Evolutionary conservation across 2,329 filamentous ascomycete genomes (phyloP).

Genomic region (Fusarium keratoplasticum): DNA sequence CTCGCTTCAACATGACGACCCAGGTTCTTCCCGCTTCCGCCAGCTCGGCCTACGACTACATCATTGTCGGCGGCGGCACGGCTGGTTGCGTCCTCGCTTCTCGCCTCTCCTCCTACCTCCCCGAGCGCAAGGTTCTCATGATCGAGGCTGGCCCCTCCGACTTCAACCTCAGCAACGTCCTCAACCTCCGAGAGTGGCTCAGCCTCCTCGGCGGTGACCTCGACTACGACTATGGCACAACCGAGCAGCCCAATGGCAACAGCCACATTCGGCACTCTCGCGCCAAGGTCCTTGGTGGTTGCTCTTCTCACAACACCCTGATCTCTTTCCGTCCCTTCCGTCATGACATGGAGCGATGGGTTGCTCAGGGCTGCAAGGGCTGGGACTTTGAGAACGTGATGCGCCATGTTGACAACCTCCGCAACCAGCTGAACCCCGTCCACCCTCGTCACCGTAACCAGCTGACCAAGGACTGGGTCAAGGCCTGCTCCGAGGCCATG

Average conservation of each 20-base stretch:
- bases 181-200: conserved; percentile 90
- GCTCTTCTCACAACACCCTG: conserved; percentile 93
- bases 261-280: conserved; percentile 92
- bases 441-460: conserved; percentile 89
- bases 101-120: conserved; percentile 84
- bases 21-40: conserved; percentile 73
- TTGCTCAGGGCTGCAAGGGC: conserved; percentile 81
- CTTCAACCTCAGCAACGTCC: conserved; percentile 86
- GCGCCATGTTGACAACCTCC: conserved; percentile 82
- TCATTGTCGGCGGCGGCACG: conserved; percentile 87
- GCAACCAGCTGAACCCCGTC: conserved; percentile 91
- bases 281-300: conserved; percentile 91
- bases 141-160: conserved; percentile 93
- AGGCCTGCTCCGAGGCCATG: conserved; percentile 81
- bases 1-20: conserved; percentile 69
- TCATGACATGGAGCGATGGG: conserved; percentile 89
- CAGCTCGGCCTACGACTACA: conserved; percentile 80
- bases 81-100: conserved; percentile 87
- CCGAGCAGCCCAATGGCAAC: conserved; percentile 91
- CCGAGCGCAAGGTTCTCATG: conserved; percentile 82
- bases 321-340: conserved; percentile 94
- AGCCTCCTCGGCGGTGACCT: conserved; percentile 85
- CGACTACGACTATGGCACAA: conserved; percentile 91
- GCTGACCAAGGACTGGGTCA: conserved; percentile 90
- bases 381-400: conserved; percentile 91